Conservation (phyloP, 176 grass and related monocot genomes). For the Oryza coarctata region DNA sequence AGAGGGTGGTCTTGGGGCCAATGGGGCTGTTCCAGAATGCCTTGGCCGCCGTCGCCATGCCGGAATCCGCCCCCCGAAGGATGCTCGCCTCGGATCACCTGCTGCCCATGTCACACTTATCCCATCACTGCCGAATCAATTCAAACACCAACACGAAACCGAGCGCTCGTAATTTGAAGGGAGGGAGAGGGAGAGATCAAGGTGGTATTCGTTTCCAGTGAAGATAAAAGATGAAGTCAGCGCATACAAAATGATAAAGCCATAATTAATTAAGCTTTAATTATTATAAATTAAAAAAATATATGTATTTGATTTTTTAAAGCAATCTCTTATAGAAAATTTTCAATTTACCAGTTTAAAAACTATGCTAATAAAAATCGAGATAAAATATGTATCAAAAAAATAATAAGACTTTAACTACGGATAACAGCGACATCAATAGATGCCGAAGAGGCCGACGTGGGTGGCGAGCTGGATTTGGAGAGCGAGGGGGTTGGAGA, state of each 20-base stretch:
- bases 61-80: not conserved
- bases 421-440: too few relatives aligned
- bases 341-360: too few relatives aligned
- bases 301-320: too few relatives aligned
- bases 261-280: too few relatives aligned
- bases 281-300: too few relatives aligned
- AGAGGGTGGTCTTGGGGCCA: slow-evolving; percentile 87
- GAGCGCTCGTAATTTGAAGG: not conserved
- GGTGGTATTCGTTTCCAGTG: too few relatives aligned
- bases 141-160: not conserved
- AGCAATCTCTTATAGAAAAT: too few relatives aligned
- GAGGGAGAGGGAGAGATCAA: not conserved
- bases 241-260: too few relatives aligned
- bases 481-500: not conserved
- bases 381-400: too few relatives aligned
- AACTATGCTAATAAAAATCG: too few relatives aligned
- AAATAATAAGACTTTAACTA: too few relatives aligned
- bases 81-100: not conserved
- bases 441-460: not conserved
- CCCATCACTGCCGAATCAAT: slow-evolving; percentile 1
- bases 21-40: slow-evolving; percentile 84
- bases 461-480: not conserved
- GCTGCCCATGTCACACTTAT: not conserved
- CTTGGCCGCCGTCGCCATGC: slow-evolving; percentile 46
- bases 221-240: too few relatives aligned